phyloP scores from a whole-genome alignment of 768 basidiomycete genomes.

The Trametes sanguinea region DNA sequence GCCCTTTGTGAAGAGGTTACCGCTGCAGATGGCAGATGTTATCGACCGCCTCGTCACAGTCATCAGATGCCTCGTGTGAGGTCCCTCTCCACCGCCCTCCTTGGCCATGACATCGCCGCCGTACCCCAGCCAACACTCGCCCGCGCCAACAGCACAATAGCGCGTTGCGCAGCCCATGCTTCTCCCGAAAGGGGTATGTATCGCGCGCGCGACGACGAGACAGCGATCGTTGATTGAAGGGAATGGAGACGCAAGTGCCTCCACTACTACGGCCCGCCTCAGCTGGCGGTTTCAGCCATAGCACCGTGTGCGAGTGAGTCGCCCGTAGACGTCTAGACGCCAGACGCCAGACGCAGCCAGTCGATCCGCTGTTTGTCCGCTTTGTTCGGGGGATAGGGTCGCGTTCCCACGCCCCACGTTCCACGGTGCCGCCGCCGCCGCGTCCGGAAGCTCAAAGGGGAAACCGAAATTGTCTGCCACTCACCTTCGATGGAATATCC shows the following conservation, averaged over 20 bases:
- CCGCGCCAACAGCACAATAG: too few species aligned
- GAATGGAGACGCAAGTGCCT: not conserved
- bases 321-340: too few species aligned
- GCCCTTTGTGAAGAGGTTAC: slow-evolving; percentile 6
- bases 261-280: too few species aligned
- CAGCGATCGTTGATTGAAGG: not conserved
- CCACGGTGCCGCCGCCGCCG: slow-evolving; percentile 24
- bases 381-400: slow-evolving; percentile 12
- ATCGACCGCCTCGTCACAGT: slow-evolving; percentile 22
- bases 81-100: slow-evolving; percentile 19
- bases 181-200: not conserved
- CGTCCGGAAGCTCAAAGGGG: not conserved
- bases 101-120: slow-evolving; percentile 21
- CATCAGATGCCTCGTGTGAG: slow-evolving; percentile 25
- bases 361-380: slow-evolving; percentile 1
- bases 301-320: too few species aligned
- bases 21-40: slow-evolving; percentile 19
- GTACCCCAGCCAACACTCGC: not conserved
- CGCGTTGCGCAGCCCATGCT: not conserved
- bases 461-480: slow-evolving; percentile 24
- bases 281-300: slow-evolving; percentile 5
- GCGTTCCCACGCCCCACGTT: slow-evolving; percentile 31
- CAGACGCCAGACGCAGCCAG: not conserved
- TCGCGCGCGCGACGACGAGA: not conserved
- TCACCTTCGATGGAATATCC: slow-evolving; percentile 18